Evolutionary conservation across 2,329 filamentous ascomycete species (phyloP).

Genomic region (Podosphaera leucotricha): DNA sequence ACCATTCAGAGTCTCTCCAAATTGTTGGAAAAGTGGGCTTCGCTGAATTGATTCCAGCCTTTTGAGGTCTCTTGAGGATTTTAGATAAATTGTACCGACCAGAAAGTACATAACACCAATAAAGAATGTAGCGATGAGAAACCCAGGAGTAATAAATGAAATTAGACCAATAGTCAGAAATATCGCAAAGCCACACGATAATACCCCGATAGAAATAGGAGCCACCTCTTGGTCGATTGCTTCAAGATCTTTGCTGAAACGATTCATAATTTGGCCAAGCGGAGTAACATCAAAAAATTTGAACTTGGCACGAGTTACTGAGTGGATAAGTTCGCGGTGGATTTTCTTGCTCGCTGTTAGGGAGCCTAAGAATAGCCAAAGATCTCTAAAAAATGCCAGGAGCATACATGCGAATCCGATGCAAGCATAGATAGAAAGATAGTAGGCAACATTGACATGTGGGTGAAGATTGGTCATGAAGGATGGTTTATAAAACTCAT

Average conservation of each 20-base stretch:
- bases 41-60: constrained; percentile 81
- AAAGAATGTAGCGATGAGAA: constrained; percentile 66
- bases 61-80: constrained; percentile 85
- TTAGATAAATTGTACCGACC: constrained; percentile 71
- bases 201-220: constrained; percentile 59
- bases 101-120: constrained; percentile 66
- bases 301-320: constrained; percentile 75
- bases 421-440: constrained; percentile 57
- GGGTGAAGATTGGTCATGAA: constrained; percentile 12
- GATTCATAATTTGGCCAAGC: constrained; percentile 88
- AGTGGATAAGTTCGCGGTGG: constrained; percentile 53
- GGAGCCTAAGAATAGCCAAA: constrained; percentile 81
- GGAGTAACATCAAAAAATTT: constrained; percentile 96
- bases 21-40: constrained; percentile 92
- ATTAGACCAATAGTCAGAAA: constrained; percentile 75
- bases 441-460: constrained; percentile 64
- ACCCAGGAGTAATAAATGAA: constrained; percentile 68
- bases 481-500: constrained; percentile 14
- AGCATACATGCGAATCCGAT: constrained; percentile 57
- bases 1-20: constrained; percentile 81
- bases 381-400: constrained; percentile 63
- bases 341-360: constrained; percentile 68
- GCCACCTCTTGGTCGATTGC: constrained; percentile 90
- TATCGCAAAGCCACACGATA: constrained; percentile 40
- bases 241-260: constrained; percentile 94